Evolutionary conservation across 257 asterid species (phyloP), one percentile per base, ranked within the genome.

Genomic region (Scutellaria barbata): DNA sequence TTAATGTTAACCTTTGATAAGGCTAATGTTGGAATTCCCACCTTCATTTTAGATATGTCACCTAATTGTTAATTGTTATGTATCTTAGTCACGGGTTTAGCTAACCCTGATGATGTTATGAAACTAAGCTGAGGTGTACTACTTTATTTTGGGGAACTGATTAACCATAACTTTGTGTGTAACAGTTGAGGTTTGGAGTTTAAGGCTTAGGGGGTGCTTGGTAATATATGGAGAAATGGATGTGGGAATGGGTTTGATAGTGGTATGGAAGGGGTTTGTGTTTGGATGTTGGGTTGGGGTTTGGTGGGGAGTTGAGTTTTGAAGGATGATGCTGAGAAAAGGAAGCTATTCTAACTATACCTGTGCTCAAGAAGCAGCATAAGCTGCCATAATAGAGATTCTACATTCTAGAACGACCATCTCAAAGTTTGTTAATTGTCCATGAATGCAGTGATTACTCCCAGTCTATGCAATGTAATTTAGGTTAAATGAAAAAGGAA

Each of bases 271-370:
- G 39, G 12, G 63, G 17, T 4, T 12, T 53, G 63, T 13, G 42
- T 53, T 51, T n/a, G n/a, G n/a, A n/a, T 13, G 42, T 53, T 51
- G 12, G 63, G 17, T 4, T 12, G 39, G 63, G 9, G 42, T 53
- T 51, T 40, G 72, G 73, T 39, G 63, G 52, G 20, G 39, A 9
- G 39, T 7, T 10, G 43, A 10, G 63, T 17, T 50, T 66, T 66
- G 25, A 51, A 52, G 39, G 46, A 33, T 17, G 65, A 14, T 47
- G 8, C 4, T 10, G 14, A 47, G 20, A 40, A 67, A 16, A 10
- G 17, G 63, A 53, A 68, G 35, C 41, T 68, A 11, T 68, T 51
- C 10, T 39, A 10, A 50, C n/a, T 12, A 60, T 60, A n/a, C 30
- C 4, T 39, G 22, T 58, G 43, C 40, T 68, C 10, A 42, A 46